Evolutionary conservation across 768 basidiomycete genomes (phyloP).

Genomic region (Suillus discolor): DNA sequence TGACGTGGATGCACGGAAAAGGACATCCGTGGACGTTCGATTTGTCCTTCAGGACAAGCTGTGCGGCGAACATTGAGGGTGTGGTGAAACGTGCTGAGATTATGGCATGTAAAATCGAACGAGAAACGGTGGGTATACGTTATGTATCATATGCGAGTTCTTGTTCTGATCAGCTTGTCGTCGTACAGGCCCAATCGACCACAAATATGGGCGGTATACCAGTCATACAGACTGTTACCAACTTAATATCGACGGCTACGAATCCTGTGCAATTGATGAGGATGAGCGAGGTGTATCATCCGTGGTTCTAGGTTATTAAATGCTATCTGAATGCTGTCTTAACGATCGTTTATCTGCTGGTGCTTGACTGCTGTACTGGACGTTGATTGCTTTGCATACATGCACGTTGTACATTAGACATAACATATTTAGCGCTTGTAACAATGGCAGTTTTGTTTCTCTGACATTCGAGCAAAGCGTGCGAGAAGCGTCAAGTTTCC

Average conservation of each 20-base stretch:
- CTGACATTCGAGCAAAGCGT: background rate
- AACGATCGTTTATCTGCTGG: background rate
- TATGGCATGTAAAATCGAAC: constrained; percentile 84
- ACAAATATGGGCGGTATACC: constrained; percentile 35
- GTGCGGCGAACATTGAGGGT: constrained; percentile 62
- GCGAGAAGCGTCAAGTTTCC: background rate
- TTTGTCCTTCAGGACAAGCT: constrained; percentile 55
- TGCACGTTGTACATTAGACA: constrained; percentile 5
- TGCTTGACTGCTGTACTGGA: background rate
- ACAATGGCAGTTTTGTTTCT: background rate
- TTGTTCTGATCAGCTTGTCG: background rate
- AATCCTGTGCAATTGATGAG: constrained; percentile 84
- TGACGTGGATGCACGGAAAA: constrained; percentile 67
- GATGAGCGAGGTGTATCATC: constrained; percentile 83
- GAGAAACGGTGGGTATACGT: constrained; percentile 64
- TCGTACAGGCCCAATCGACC: constrained; percentile 20
- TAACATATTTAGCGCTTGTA: background rate
- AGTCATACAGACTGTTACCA: constrained; percentile 80
- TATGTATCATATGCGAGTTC: background rate
- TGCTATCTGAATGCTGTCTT: constrained; percentile 1
- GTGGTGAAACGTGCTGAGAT: constrained; percentile 81
- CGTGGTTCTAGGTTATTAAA: constrained; percentile 66
- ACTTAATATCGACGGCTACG: constrained; percentile 82
- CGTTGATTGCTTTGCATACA: constrained; percentile 1
- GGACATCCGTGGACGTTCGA: constrained; percentile 62